Evolutionary conservation across 306 rosid genomes (phyloP).

Genomic region (Trifolium fragiferum): DNA sequence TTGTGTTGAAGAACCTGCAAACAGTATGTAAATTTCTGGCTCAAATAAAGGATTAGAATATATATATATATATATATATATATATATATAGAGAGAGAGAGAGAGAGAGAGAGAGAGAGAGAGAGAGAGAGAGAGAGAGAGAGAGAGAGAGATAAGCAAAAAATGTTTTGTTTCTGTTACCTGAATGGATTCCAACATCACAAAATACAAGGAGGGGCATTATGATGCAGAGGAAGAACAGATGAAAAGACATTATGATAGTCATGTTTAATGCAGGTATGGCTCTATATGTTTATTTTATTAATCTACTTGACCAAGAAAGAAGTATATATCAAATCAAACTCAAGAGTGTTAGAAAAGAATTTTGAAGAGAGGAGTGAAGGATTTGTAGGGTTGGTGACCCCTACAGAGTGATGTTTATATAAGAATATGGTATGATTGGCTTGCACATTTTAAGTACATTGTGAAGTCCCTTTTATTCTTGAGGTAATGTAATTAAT

Average conservation of each 20-base stretch:
- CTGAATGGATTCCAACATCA: slow-evolving; percentile 50
- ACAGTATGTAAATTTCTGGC: slow-evolving; percentile 10
- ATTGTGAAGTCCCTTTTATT: background rate
- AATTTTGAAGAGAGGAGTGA: background rate
- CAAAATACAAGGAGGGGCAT: slow-evolving; percentile 39
- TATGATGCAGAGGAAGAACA: slow-evolving; percentile 47
- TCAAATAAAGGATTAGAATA: background rate
- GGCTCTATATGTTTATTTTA: slow-evolving; percentile 2
- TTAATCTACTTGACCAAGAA: slow-evolving; percentile 20
- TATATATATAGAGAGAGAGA: too few species aligned
- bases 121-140: too few species aligned
- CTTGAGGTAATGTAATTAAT: slow-evolving; percentile 6
- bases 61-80: too few species aligned
- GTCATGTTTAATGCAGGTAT: slow-evolving; percentile 36
- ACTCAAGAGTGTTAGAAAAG: slow-evolving; percentile 4
- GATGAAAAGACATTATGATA: slow-evolving; percentile 48
- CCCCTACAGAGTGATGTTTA: slow-evolving; percentile 31
- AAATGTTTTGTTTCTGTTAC: slow-evolving; percentile 33
- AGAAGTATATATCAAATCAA: background rate
- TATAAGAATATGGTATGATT: slow-evolving; percentile 22
- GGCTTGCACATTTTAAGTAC: slow-evolving; percentile 12
- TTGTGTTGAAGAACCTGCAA: slow-evolving; percentile 42
- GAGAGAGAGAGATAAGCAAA: background rate
- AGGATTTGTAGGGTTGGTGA: slow-evolving; percentile 45
- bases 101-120: too few species aligned